phyloP scores from a whole-genome alignment of 192 early-diverging fungal genomes.

The Spizellomyces punctatus region DNA sequence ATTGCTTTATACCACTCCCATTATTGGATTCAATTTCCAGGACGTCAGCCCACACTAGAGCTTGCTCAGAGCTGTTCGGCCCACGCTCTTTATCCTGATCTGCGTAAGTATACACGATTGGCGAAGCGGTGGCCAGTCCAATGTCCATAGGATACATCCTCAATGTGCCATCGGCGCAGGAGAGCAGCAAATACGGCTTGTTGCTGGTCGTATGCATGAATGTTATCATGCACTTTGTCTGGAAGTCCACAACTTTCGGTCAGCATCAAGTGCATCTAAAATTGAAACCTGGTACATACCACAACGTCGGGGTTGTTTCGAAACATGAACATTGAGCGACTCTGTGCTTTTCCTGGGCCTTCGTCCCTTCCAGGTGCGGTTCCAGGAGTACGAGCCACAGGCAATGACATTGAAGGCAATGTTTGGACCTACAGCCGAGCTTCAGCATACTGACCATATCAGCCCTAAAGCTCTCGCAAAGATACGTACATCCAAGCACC shows the following conservation, averaged over 20 bases:
- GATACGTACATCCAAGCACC: conserved; percentile 29
- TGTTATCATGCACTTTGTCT: conserved; percentile 24
- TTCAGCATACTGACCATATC: not conserved
- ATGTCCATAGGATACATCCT: conserved; percentile 30
- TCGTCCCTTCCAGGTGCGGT: not conserved
- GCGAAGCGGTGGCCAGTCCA: conserved; percentile 22
- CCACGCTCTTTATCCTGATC: conserved; percentile 23
- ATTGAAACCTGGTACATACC: not conserved
- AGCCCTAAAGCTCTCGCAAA: not conserved
- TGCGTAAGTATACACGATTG: conserved; percentile 23
- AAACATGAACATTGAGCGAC: not conserved
- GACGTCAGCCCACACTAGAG: conserved; percentile 26
- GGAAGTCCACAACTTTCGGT: not conserved
- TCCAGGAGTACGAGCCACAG: not conserved
- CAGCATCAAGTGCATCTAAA: not conserved
- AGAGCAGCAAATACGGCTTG: conserved; percentile 29
- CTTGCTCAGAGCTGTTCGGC: not conserved
- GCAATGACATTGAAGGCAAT: conserved; percentile 13
- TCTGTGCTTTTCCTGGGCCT: not conserved
- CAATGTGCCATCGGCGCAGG: conserved; percentile 30
- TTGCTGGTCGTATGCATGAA: conserved; percentile 11
- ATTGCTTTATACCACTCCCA: not conserved
- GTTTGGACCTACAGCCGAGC: conserved; percentile 12
- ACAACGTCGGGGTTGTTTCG: not conserved
- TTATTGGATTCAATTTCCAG: not conserved